These are phyloP conservation scores for Clonostachys sp. DNA, from an alignment of 2,329 filamentous ascomycete species.

Conservation along the genomic window DNA sequence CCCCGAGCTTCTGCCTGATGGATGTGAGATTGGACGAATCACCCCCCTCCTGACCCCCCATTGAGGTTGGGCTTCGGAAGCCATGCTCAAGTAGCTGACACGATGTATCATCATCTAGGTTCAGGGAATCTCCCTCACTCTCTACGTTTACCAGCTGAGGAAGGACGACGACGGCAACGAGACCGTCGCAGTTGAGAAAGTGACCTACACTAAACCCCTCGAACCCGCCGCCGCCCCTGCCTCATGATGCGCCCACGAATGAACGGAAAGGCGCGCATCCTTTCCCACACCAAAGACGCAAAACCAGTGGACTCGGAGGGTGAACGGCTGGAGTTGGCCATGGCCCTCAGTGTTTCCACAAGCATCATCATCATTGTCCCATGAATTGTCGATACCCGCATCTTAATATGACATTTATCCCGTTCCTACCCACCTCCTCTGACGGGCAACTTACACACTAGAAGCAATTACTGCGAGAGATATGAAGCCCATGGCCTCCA, in stretches of 20 bases:
- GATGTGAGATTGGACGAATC: constrained; percentile 61
- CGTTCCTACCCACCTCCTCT: constrained; percentile 11
- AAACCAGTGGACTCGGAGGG: no score
- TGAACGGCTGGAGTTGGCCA: no score
- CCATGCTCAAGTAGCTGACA: constrained; percentile 11
- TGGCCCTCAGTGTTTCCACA: background rate
- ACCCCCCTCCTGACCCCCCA: background rate
- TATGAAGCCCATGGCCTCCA: no score
- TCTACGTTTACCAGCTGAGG: constrained; percentile 88
- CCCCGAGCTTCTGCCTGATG: constrained; percentile 95
- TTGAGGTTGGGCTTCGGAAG: background rate
- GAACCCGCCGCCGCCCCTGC: constrained; percentile 29
- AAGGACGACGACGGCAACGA: constrained; percentile 74
- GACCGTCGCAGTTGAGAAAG: constrained; percentile 80
- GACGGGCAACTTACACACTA: constrained; percentile 19
- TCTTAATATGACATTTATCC: no score
- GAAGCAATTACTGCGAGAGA: no score
- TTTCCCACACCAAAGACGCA: no score
- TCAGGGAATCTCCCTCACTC: constrained; percentile 90
- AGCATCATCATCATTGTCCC: constrained; percentile 8
- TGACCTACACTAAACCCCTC: constrained; percentile 77
- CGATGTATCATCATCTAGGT: constrained; percentile 51
- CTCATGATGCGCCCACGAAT: no score
- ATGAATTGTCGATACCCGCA: no score
- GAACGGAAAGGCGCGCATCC: no score